phyloP scores from a whole-genome alignment of 2,329 filamentous ascomycete genomes.

The Juglanconis oblonga region DNA sequence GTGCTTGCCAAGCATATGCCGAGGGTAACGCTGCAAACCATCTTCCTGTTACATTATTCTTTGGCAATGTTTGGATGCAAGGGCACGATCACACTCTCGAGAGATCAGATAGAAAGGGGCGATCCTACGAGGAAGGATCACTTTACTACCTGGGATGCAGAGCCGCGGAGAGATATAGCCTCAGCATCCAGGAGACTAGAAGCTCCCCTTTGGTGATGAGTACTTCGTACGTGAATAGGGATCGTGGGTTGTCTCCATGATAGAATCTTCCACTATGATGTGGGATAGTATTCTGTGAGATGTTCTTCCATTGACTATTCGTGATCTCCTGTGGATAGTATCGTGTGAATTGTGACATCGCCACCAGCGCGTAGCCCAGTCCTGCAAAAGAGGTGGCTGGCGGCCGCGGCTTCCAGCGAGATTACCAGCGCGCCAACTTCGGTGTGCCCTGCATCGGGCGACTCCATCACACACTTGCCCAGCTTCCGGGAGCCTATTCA shows the following conservation, averaged over 20 bases:
- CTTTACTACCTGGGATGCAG: not conserved
- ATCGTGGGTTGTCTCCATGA: not conserved
- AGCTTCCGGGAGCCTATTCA: constrained; percentile 25
- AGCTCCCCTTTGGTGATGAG: not conserved
- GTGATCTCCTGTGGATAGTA: not conserved
- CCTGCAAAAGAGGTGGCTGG: not conserved
- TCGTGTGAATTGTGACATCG: not conserved
- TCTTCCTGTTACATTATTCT: not conserved
- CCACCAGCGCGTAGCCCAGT: not conserved
- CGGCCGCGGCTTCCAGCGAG: not conserved
- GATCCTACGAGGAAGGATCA: not conserved
- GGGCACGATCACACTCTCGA: not conserved
- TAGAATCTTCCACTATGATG: not conserved
- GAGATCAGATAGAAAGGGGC: not conserved
- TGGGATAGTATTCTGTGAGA: not conserved
- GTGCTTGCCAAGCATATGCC: not conserved
- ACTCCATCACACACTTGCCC: not conserved
- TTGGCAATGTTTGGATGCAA: not conserved
- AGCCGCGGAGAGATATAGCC: not conserved
- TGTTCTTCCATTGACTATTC: not conserved
- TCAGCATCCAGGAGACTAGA: not conserved
- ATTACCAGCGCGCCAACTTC: not conserved
- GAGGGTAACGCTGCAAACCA: not conserved
- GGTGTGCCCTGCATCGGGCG: not conserved
- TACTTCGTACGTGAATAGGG: not conserved